Evolutionary conservation across 768 basidiomycete species (phyloP), one percentile per base, ranked within the genome.

Genomic region (Boletellus ananas): DNA sequence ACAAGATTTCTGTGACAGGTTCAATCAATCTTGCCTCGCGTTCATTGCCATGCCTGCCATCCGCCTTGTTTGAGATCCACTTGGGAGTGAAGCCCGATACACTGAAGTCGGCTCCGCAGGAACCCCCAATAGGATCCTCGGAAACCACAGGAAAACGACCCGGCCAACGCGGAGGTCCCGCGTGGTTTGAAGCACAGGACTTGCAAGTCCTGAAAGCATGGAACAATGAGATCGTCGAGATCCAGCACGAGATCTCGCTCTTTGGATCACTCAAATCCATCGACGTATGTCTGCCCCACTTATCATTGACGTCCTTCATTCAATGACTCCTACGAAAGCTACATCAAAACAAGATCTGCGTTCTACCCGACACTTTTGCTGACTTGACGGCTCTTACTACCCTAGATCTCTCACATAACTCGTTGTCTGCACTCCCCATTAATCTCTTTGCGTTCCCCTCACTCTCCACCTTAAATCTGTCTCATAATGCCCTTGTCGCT

Each of bases 161-260:
- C 9, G 72, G 70, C 29, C 72, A 75, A 45, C 71, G 69, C 29
- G 70, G 74, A 42, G 57, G 60, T 18, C 81, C 85, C 12, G 74
- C 85, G 1, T 90, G 90, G 87, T 93, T 83, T 58, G 89, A 91
- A 62, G 85, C 85, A 1, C 84, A 87, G 61, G 90, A 93, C 66
- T 69, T 93, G 18, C 78, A 79, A 34, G 71, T 86, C 5, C 69
- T 93, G 37, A 91, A 90, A 62, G 83, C 82, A 14, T 85, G 85
- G 79, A 85, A 83, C 59, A 92, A 93, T 58, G 83, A 85, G 17
- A 90, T 93, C 36, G 55, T 77, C 16, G 86, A 88, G 60, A 75
- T 93, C 25, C 90, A 91, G 56, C 83, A 81, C 20, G 90, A 93
- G 63, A 84, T 93, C 13, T 85, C 86, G 0, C 74, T 91, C 39